These are phyloP conservation scores for Prunus mongolica DNA, from an alignment of 306 rosid species.

Conservation along the genomic window DNA sequence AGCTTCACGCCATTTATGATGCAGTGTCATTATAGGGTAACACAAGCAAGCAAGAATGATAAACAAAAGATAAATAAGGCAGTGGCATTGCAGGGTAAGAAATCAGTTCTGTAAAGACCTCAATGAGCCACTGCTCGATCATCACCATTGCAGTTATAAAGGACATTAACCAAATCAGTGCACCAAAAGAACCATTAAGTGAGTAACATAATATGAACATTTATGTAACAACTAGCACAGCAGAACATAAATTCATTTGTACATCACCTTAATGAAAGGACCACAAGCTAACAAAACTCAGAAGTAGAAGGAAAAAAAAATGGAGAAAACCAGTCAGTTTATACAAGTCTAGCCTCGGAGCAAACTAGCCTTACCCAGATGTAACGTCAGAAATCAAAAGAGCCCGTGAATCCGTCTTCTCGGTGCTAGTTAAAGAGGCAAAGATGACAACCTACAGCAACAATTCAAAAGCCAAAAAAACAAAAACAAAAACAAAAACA, in stretches of 20 bases:
- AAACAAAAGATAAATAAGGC: not conserved
- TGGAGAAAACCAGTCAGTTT: not conserved
- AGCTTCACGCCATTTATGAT: not conserved
- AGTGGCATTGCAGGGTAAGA: not conserved
- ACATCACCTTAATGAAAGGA: not conserved
- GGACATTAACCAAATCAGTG: not conserved
- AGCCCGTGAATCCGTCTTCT: conserved; percentile 22
- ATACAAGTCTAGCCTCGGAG: not conserved
- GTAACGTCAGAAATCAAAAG: conserved; percentile 13
- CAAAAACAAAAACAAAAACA: not conserved
- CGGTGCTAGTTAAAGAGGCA: conserved; percentile 37
- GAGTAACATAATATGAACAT: not conserved
- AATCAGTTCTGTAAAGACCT: not conserved
- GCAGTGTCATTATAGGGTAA: not conserved
- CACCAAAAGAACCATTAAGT: not conserved
- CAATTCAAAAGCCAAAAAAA: not conserved
- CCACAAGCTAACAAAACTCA: too few species aligned
- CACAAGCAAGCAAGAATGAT: not conserved
- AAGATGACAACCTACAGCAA: conserved; percentile 49
- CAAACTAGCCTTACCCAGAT: conserved; percentile 32
- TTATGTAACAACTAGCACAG: not conserved
- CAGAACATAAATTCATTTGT: not conserved
- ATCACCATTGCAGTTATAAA: not conserved
- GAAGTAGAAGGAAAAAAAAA: too few species aligned
- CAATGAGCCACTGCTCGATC: not conserved